These are phyloP conservation scores for Hirschfeldia incana DNA, from an alignment of 345 rosid genomes.

Conservation along the genomic window DNA sequence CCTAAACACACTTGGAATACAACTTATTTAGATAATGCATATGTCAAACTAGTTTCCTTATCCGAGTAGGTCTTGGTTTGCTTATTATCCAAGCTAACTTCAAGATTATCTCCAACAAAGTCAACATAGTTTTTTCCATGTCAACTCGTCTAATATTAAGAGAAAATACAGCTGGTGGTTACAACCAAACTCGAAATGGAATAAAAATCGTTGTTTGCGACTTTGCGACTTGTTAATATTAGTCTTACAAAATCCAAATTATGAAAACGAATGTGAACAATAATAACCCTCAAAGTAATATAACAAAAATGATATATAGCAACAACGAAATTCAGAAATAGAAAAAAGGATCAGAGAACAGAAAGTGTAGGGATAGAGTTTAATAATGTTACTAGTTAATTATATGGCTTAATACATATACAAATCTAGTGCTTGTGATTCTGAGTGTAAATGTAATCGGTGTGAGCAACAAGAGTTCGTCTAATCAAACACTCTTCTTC, in stretches of 20 bases:
- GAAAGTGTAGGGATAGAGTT: not conserved
- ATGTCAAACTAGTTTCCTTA: too few species aligned
- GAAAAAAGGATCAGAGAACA: not conserved
- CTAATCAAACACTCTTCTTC: slow-evolving; percentile 62
- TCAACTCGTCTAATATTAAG: slow-evolving; percentile 17
- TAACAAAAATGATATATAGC: not conserved
- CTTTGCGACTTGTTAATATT: slow-evolving; percentile 13
- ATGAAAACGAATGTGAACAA: slow-evolving; percentile 6
- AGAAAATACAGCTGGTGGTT: slow-evolving; percentile 32
- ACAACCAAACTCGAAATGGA: slow-evolving; percentile 27
- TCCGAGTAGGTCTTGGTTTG: too few species aligned
- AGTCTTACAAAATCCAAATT: slow-evolving; percentile 12
- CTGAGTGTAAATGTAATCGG: slow-evolving; percentile 59
- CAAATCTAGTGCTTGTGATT: slow-evolving; percentile 32
- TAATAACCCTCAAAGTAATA: not conserved
- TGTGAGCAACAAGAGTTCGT: slow-evolving; percentile 50
- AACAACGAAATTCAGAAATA: not conserved
- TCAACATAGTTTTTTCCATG: slow-evolving; percentile 1
- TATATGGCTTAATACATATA: not conserved
- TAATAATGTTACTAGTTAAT: not conserved
- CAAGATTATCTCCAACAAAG: too few species aligned
- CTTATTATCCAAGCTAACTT: too few species aligned
- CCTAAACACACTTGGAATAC: too few species aligned
- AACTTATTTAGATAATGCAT: too few species aligned
- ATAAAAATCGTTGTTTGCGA: slow-evolving; percentile 19